These are phyloP conservation scores for Boechera divaricarpa DNA, from an alignment of 345 rosid species.

Conservation along the genomic window DNA sequence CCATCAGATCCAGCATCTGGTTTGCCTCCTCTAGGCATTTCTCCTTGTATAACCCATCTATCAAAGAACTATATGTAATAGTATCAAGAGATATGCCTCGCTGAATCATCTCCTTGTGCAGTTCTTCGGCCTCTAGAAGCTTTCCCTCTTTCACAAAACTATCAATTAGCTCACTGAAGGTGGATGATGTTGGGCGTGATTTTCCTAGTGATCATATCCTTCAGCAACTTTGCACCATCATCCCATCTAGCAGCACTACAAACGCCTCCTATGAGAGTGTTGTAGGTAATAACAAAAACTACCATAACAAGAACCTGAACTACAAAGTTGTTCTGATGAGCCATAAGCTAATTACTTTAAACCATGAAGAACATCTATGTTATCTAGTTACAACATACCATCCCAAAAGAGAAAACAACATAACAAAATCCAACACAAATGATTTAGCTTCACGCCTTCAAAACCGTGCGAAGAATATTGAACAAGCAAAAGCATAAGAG, in stretches of 20 bases:
- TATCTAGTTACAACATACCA: background rate
- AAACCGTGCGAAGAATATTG: background rate
- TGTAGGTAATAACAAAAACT: slow-evolving; percentile 24
- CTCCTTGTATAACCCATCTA: slow-evolving; percentile 12
- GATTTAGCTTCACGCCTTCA: slow-evolving; percentile 2
- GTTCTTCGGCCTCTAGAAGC: slow-evolving; percentile 35
- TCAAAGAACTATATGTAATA: background rate
- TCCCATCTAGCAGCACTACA: slow-evolving; percentile 34
- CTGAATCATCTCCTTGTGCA: slow-evolving; percentile 19
- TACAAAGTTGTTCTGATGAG: background rate
- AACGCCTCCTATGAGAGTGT: slow-evolving; percentile 2
- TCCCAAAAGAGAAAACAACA: background rate
- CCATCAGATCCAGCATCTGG: background rate
- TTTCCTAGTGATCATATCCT: slow-evolving; percentile 37
- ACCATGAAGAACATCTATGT: background rate
- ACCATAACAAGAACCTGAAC: no score
- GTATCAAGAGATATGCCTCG: background rate
- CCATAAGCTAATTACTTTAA: background rate
- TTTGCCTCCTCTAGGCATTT: background rate
- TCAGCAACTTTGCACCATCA: slow-evolving; percentile 34
- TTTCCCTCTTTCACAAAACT: slow-evolving; percentile 36
- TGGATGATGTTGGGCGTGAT: background rate
- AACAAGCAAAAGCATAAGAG: background rate
- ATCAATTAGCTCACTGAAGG: slow-evolving; percentile 7
- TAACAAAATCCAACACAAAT: background rate